Evolutionary conservation across 768 basidiomycete species (phyloP), one percentile per base, ranked within the genome.

Genomic region (Tricholoma matsutake): DNA sequence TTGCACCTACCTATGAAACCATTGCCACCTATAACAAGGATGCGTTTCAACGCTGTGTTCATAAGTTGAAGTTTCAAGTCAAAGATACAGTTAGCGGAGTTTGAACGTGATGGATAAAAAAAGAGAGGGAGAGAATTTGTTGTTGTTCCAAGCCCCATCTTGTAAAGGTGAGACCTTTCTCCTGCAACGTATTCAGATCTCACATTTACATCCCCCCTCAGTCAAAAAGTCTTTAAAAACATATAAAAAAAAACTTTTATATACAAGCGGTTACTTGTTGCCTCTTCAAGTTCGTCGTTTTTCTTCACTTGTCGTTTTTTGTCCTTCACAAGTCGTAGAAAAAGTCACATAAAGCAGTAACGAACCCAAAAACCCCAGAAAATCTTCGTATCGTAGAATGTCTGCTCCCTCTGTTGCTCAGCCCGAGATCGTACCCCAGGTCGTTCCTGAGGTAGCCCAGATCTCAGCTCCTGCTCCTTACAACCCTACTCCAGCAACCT

Each of bases 1-100:
- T 22, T 8, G 31, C 47, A 56, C 61, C 25, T 64, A 91, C 96
- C 96, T 68, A 99, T 86, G 78, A 97, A 98, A 5, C 97, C 97
- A 77, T 97, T 97, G 49, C 97, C 97, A n/a, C 97, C 97, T 1
- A 98, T 84, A 43, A 99, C 94, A n/a, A 98, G 85, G 37, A 98
- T 82, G 68, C 80, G 89, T 57, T 79, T 83, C 56, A 79, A 59
- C 22, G 79, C 61, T 34, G 72, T 58, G 60, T 67, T 74, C 77
- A 78, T 78, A 10, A 39, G 16, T 4, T 1, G 11, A n/a, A n/a
- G n/a, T 39, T 14, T 22, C 37, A 39, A 16, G 43, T 29, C 28
- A 31, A 52, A 29, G 25, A 34, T 20, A 22, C 25, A 45, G n/a
- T n/a, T n/a, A n/a, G 56, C 56, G 56, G 56, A 57, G 56, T 32